A percentile compares a stretch with the other conserved stretches of the same genome.
Evolutionary conservation across 805 yeast species (phyloP).

Genomic region (Wickerhamiella sergipiensis): DNA sequence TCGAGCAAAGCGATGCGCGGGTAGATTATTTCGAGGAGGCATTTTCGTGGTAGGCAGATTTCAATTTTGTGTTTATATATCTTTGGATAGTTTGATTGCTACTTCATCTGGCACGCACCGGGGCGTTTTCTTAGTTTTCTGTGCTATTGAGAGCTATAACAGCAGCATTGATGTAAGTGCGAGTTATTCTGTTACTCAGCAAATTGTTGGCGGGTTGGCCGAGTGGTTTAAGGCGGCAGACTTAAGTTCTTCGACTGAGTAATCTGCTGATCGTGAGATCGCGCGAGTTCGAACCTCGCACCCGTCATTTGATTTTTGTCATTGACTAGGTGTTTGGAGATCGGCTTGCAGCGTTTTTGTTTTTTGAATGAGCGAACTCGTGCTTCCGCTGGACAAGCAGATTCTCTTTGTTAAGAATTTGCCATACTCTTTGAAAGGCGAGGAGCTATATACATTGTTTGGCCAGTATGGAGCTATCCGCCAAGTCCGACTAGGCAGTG

Average conservation of each 20-base stretch:
- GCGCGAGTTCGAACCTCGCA: constrained; percentile 22
- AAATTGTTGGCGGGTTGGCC: constrained; percentile 15
- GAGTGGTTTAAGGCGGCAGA: constrained; percentile 21
- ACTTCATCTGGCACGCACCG: too few relatives aligned
- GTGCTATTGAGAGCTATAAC: too few relatives aligned
- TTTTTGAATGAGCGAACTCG: not conserved
- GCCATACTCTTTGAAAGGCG: constrained; percentile 36
- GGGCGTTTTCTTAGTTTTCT: too few relatives aligned
- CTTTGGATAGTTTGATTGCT: not conserved
- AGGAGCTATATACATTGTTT: constrained; percentile 37
- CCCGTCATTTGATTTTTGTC: constrained; percentile 8
- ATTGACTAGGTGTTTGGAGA: too few relatives aligned
- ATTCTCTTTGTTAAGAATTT: constrained; percentile 42
- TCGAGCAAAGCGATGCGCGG: constrained; percentile 14
- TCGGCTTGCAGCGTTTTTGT: too few relatives aligned
- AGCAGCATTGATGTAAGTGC: too few relatives aligned
- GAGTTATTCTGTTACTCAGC: too few relatives aligned
- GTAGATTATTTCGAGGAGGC: constrained; percentile 27
- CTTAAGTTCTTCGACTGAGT: constrained; percentile 12
- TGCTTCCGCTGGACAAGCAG: constrained; percentile 12
- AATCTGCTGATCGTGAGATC: constrained; percentile 19
- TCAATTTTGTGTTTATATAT: not conserved
- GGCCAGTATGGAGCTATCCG: constrained; percentile 42
- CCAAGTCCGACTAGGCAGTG: constrained; percentile 37
- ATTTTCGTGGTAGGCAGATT: constrained; percentile 21